Evolutionary conservation across 805 yeast species (phyloP), one percentile per base, ranked within the genome.

Genomic region (Suhomyces pyralidae): DNA sequence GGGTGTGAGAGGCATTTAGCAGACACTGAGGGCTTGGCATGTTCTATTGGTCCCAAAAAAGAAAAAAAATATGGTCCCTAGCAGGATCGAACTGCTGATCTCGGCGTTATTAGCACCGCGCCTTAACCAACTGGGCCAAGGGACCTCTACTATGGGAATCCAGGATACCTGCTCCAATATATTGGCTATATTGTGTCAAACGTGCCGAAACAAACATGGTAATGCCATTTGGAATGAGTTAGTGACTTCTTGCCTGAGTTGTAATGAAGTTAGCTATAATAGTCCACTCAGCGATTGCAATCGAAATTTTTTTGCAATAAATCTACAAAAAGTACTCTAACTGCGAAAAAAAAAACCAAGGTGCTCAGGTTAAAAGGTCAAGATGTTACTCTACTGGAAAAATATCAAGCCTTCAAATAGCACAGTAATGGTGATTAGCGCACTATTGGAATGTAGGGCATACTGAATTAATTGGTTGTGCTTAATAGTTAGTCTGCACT

Each of bases 51-150:
- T 28, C 12, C 1, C 2, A 36, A 36, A n/a, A n/a, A 36, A 7
- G 26, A 10, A 36, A 36, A 15, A 15, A 7, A 4, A 36, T 70
- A 64, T 84, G 89, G 83, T 84, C 87, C 87, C 87, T 83, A 82
- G 87, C 89, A 81, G 89, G 89, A 83, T 84, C 89, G 89, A 84
- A 84, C 89, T 81, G 89, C 87, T 82, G 89, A 84, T 83, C 89
- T 75, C 63, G 79, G 79, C 78, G 78, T 74, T 74, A 74, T 74
- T 74, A 73, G 78, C 78, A 73, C 78, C 78, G 63, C 77, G 78
- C 78, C 78, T 70, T 74, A 72, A 74, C 78, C 78, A 73, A 74
- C 78, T 74, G 74, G 78, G 78, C 78, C 78, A 74, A 74, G 78
- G 78, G 78, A 74, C 78, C 78, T 20, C 78, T 26, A 3, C 5